phyloP scores from a whole-genome alignment of 2,329 filamentous ascomycete genomes.

The Nothophoma quercina region DNA sequence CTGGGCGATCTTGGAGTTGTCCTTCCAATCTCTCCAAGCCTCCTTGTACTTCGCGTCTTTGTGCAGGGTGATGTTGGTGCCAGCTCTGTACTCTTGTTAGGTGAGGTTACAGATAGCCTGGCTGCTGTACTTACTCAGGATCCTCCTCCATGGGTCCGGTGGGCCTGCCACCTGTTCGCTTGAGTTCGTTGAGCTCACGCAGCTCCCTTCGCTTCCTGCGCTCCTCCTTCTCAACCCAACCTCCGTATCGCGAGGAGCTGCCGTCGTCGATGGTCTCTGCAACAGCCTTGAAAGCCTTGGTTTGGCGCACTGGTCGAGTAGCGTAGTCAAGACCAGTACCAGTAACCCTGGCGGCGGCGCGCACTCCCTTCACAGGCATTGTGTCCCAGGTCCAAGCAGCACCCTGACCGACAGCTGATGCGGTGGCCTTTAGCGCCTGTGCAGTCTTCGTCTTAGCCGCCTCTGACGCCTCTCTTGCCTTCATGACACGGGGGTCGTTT shows the following conservation, averaged over 20 bases:
- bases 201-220: constrained; percentile 79
- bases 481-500: constrained; percentile 89
- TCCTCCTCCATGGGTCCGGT: constrained; percentile 77
- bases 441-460: constrained; percentile 81
- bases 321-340: constrained; percentile 89
- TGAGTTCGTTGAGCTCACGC: constrained; percentile 68
- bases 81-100: constrained; percentile 68
- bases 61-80: constrained; percentile 92
- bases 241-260: constrained; percentile 93
- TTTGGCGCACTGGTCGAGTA: constrained; percentile 93
- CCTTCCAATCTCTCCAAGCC: constrained; percentile 95
- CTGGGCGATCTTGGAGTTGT: constrained; percentile 87
- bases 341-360: constrained; percentile 84
- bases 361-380: constrained; percentile 86
- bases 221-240: constrained; percentile 97
- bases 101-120: background rate
- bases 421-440: constrained; percentile 84
- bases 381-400: constrained; percentile 99
- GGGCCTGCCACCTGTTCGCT: constrained; percentile 55
- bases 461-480: constrained; percentile 82
- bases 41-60: constrained; percentile 98
- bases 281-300: constrained; percentile 90
- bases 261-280: constrained; percentile 97
- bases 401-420: constrained; percentile 84
- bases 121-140: constrained; percentile 72